Evolutionary conservation across 257 asterid species (phyloP).

Genomic region (Leonotis leonurus): DNA sequence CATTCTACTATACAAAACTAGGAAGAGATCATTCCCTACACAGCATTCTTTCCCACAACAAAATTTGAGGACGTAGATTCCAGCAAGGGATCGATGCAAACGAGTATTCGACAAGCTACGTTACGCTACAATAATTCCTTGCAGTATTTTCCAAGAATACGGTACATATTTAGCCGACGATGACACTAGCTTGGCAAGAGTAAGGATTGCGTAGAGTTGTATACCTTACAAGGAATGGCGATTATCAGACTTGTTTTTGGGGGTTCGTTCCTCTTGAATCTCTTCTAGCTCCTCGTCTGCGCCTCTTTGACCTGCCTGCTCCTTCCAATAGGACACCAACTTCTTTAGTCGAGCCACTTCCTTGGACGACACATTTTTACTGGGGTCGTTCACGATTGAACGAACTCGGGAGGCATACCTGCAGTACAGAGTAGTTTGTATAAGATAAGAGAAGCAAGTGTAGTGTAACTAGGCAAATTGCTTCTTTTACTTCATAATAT

Average conservation of each 20-base stretch:
- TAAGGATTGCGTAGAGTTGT: not conserved
- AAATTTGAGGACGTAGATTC: constrained; percentile 22
- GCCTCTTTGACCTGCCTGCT: constrained; percentile 72
- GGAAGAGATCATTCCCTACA: constrained; percentile 8
- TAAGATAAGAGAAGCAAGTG: no score
- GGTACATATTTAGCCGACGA: constrained; percentile 6
- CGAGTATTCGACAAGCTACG: constrained; percentile 10
- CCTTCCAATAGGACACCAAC: constrained; percentile 79
- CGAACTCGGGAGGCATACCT: constrained; percentile 97
- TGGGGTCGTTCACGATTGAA: constrained; percentile 82
- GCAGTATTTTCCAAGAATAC: not conserved
- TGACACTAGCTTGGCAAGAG: not conserved
- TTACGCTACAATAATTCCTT: not conserved
- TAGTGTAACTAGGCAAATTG: not conserved
- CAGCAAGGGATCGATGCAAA: constrained; percentile 17
- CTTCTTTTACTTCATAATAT: not conserved
- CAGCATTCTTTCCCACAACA: constrained; percentile 20
- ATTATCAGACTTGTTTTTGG: constrained; percentile 47
- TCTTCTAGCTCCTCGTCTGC: constrained; percentile 86
- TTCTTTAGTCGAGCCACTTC: constrained; percentile 91
- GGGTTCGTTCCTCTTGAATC: constrained; percentile 62
- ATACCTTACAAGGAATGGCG: constrained; percentile 64
- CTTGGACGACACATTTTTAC: constrained; percentile 79
- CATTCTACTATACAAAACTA: constrained; percentile 36
- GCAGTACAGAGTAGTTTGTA: not conserved